Conservation (phyloP, 192 early-diverging fungal species). For the Nowakowskiella sp. region DNA sequence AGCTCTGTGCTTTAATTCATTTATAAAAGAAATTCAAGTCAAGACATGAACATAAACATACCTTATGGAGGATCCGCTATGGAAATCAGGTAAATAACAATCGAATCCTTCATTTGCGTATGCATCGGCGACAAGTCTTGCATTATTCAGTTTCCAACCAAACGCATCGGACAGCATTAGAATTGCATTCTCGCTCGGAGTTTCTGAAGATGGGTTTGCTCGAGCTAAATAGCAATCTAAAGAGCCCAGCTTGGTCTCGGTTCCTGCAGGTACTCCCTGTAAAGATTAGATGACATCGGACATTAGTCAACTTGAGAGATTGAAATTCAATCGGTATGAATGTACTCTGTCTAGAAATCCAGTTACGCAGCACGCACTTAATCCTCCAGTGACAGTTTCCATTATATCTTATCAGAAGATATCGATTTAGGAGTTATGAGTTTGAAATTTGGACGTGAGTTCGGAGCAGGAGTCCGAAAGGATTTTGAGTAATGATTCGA, state of each 20-base stretch:
- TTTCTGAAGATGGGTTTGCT: not conserved
- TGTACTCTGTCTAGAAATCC: too few relatives aligned
- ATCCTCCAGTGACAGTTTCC: too few relatives aligned
- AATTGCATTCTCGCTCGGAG: not conserved
- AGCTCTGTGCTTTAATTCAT: not conserved
- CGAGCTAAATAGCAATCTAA: not conserved
- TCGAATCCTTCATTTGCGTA: not conserved
- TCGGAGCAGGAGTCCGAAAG: too few relatives aligned
- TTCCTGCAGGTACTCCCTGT: not conserved
- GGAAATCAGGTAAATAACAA: not conserved
- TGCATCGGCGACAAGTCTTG: not conserved
- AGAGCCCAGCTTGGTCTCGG: not conserved
- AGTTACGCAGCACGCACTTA: too few relatives aligned
- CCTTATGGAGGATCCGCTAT: not conserved
- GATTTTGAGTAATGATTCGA: too few relatives aligned
- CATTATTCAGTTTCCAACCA: not conserved
- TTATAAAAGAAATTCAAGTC: too few relatives aligned
- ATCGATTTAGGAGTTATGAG: too few relatives aligned
- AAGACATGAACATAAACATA: not conserved
- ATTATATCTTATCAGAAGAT: too few relatives aligned
- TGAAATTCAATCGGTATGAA: too few relatives aligned
- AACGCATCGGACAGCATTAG: not conserved
- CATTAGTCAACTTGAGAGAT: too few relatives aligned
- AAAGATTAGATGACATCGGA: too few relatives aligned
- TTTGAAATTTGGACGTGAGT: too few relatives aligned